Evolutionary conservation across 441 rosid genomes (phyloP).

Genomic region (Erodium chrysanthum): DNA sequence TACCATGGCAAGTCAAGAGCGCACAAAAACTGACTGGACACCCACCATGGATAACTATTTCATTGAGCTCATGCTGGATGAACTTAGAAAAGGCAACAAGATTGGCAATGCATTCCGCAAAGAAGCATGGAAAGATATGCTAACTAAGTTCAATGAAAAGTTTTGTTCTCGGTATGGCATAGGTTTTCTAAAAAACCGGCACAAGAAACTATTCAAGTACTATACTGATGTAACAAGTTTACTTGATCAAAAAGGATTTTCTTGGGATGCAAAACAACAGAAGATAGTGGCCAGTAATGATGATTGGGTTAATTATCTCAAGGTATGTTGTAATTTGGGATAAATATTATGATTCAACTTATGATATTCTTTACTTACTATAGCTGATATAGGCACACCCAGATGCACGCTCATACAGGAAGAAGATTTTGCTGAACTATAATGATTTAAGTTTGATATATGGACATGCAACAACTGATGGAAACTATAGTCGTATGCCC

Average conservation of each 20-base stretch:
- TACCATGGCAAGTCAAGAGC: constrained; percentile 31
- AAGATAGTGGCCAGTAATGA: constrained; percentile 30
- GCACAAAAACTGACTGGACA: constrained; percentile 36
- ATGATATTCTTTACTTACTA: constrained; percentile 11
- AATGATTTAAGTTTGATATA: constrained; percentile 33
- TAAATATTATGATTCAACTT: constrained; percentile 11
- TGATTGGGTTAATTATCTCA: constrained; percentile 36
- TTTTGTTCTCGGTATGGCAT: constrained; percentile 27
- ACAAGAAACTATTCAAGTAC: constrained; percentile 33
- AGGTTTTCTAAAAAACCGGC: constrained; percentile 27
- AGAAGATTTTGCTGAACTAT: constrained; percentile 32
- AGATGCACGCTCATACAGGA: constrained; percentile 28
- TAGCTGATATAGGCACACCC: constrained; percentile 33
- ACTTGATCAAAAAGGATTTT: constrained; percentile 36
- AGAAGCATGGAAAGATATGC: constrained; percentile 41
- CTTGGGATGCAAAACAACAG: constrained; percentile 37
- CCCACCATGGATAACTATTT: constrained; percentile 36
- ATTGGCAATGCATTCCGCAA: constrained; percentile 27
- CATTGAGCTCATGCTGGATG: constrained; percentile 39
- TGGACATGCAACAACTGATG: constrained; percentile 25
- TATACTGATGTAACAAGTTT: constrained; percentile 27
- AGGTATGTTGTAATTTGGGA: constrained; percentile 23
- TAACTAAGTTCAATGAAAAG: constrained; percentile 31
- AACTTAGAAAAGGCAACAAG: constrained; percentile 29
- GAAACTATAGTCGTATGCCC: constrained; percentile 17